phyloP scores from a whole-genome alignment of 1,284 basidiomycete species.

The Leccinum glutinopallens region DNA sequence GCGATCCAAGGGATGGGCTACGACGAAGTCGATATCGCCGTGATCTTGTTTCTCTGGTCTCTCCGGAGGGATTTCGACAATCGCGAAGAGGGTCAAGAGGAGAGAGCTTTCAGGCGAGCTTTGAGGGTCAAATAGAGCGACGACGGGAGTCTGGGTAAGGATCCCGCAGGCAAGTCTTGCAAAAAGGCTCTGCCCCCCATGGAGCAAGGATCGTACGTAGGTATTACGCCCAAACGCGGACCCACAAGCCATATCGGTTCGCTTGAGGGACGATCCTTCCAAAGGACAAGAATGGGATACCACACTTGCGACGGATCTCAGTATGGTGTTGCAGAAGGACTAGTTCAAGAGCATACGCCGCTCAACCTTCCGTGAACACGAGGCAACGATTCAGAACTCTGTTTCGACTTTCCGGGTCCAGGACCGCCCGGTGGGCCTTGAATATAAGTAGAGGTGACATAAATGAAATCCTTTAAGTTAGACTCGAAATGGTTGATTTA shows the following conservation, averaged over 20 bases:
- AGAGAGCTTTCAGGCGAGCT: constrained; percentile 40
- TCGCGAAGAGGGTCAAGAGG: constrained; percentile 48
- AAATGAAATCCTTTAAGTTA: too few relatives aligned
- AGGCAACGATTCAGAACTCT: too few relatives aligned
- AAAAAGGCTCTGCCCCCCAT: constrained; percentile 75
- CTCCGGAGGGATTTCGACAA: constrained; percentile 57
- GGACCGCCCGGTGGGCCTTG: too few relatives aligned
- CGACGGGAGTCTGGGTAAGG: constrained; percentile 62
- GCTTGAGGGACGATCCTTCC: constrained; percentile 20
- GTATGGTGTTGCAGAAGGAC: too few relatives aligned
- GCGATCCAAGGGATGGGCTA: constrained; percentile 42
- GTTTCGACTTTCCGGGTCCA: too few relatives aligned
- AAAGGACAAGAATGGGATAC: constrained; percentile 17
- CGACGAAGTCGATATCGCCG: constrained; percentile 69
- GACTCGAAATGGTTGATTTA: too few relatives aligned
- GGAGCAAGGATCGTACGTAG: not conserved
- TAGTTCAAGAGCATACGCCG: too few relatives aligned
- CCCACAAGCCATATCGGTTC: constrained; percentile 10
- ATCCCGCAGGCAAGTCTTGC: constrained; percentile 41
- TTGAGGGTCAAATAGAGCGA: constrained; percentile 54
- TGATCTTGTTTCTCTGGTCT: constrained; percentile 63
- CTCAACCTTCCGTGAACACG: too few relatives aligned
- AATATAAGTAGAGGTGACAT: too few relatives aligned
- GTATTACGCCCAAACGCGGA: not conserved
- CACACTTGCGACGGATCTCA: too few relatives aligned